Evolutionary conservation across 257 asterid species (phyloP).

Genomic region (Primulina eburnea): DNA sequence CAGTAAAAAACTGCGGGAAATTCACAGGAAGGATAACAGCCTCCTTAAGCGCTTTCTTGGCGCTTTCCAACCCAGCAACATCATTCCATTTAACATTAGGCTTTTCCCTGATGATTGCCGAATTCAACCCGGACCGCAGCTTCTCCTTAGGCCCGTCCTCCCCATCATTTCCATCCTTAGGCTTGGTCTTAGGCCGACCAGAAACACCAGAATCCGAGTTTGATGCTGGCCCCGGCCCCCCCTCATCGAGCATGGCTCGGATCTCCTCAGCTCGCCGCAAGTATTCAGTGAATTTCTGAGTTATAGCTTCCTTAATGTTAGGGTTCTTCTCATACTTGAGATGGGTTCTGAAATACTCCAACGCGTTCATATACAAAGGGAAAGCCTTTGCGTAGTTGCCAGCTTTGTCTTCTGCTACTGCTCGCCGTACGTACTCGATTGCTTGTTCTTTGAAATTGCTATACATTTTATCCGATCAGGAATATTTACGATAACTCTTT

Average conservation of each 20-base stretch:
- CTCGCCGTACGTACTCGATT: constrained; percentile 67
- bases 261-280: constrained; percentile 81
- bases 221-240: constrained; percentile 41
- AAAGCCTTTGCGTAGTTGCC: constrained; percentile 74
- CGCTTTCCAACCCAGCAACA: constrained; percentile 59
- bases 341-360: constrained; percentile 72
- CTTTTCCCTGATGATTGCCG: constrained; percentile 50
- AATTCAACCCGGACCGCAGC: constrained; percentile 46
- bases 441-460: constrained; percentile 82
- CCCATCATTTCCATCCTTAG: too few relatives aligned
- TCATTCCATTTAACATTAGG: constrained; percentile 56
- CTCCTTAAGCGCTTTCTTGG: constrained; percentile 40
- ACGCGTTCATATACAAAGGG: constrained; percentile 68
- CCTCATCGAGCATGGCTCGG: constrained; percentile 62
- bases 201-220: constrained; percentile 67
- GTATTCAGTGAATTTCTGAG: constrained; percentile 67
- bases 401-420: constrained; percentile 66
- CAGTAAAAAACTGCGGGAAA: constrained; percentile 56
- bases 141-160: constrained; percentile 66
- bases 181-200: constrained; percentile 8
- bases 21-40: constrained; percentile 56
- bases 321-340: constrained; percentile 76
- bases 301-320: constrained; percentile 71
- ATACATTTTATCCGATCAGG: constrained; percentile 44
- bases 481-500: background rate